Evolutionary conservation across 2,329 filamentous ascomycete genomes (phyloP), one percentile per base, ranked within the genome.

Genomic region (Sarocladium brachiariae): DNA sequence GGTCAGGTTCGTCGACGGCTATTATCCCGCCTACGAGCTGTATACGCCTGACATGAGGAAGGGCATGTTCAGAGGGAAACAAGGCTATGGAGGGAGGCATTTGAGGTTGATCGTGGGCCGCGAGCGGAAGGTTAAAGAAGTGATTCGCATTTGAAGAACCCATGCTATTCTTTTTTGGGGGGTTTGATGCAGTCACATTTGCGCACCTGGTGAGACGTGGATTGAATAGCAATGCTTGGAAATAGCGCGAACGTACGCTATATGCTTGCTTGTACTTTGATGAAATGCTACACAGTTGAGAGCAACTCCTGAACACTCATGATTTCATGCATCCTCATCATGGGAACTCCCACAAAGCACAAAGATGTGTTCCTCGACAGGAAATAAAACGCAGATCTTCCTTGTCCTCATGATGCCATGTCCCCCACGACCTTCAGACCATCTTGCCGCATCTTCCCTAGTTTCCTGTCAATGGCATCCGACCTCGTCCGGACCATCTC

Each of bases 11-110:
- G 87, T 82, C 25, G 77, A 81, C 54, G 77, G 73, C 1, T 82
- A 88, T 65, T 87, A 83, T 59, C 85, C 85, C 3, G 83, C 82
- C 2, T 88, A 88, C 58, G 85, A 88, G 68, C 72, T 88, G 10
- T 89, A 80, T 60, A 77, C 76, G 1, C 77, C 81, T 25, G 74
- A 71, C 16, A 62, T 87, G 52, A 73, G 83, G 51, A 61, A 65
- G 23, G 84, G 84, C 1, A 68, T 83, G 25, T 78, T 86, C 54
- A 73, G 70, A 59, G 74, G 74, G 6, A 70, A 72, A 54, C 83
- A 87, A 62, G 31, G 24, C 4, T 19, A 14, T n/a, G 31, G 24
- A 14, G 46, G 46, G 4, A 35, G 19, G 18, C 46, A 49, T 25
- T 66, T 88, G 56, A 70, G 81, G 50, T 64, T 88, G 46, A 69